Percentiles rank a stretch among this genome's conserved stretches.
These are phyloP conservation scores for Petunia hybrid DNA, from an alignment of 305 asterid genomes.

Conservation along the genomic window DNA sequence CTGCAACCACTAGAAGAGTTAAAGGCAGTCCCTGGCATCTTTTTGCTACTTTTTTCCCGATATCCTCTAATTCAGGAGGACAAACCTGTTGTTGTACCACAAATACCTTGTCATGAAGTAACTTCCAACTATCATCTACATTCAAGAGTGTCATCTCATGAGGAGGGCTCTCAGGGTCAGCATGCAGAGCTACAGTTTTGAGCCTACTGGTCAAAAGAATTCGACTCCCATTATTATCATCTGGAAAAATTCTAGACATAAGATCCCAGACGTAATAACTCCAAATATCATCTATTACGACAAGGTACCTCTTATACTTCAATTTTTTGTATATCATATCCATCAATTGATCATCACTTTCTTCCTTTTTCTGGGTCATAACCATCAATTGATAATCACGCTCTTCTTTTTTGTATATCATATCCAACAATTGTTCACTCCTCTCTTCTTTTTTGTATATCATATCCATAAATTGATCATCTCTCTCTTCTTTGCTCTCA, in stretches of 20 bases:
- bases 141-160: not conserved
- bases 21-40: slow-evolving; percentile 1
- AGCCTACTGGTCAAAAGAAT: slow-evolving; percentile 21
- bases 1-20: not conserved
- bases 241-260: slow-evolving; percentile 16
- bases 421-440: too few species aligned
- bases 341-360: not conserved
- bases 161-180: not conserved
- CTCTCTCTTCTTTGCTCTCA: not conserved
- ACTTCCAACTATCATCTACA: not conserved
- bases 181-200: not conserved
- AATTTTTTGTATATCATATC: slow-evolving; percentile 14
- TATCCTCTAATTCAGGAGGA: not conserved
- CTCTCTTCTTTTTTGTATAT: too few species aligned
- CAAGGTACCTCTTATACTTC: slow-evolving; percentile 34
- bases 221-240: slow-evolving; percentile 32
- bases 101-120: not conserved
- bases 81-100: not conserved
- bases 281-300: slow-evolving; percentile 32
- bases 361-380: too few species aligned
- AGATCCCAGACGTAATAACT: not conserved
- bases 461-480: too few species aligned
- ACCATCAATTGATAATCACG: too few species aligned
- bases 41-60: not conserved
- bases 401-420: too few species aligned